phyloP scores from a whole-genome alignment of 2,329 filamentous ascomycete genomes.

The Coleophoma eucalyptorum region DNA sequence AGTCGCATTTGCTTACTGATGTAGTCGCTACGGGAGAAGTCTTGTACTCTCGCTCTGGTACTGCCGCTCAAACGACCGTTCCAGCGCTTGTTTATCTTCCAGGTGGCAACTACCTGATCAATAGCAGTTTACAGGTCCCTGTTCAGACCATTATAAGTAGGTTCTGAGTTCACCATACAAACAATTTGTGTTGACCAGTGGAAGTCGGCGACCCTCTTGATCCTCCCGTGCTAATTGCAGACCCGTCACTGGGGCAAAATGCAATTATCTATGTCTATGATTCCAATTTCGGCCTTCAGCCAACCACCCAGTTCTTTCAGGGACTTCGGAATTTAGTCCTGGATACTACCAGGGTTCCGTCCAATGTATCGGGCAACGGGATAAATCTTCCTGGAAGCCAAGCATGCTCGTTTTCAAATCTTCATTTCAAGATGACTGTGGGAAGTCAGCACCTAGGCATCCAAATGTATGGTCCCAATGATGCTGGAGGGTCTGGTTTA shows the following conservation, averaged over 20 bases:
- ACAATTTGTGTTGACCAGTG: background rate
- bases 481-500: background rate
- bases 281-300: background rate
- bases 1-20: background rate
- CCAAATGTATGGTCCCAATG: constrained; percentile 1
- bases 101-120: background rate
- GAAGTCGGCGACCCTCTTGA: background rate
- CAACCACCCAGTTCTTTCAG: constrained; percentile 1
- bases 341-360: background rate
- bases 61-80: background rate
- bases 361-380: background rate
- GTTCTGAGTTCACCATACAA: background rate
- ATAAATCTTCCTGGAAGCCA: constrained; percentile 1
- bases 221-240: background rate
- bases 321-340: background rate
- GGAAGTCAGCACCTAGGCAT: background rate
- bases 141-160: background rate
- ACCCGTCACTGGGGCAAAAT: background rate
- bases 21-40: background rate
- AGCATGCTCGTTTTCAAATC: background rate
- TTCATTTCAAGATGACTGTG: background rate
- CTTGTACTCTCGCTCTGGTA: background rate
- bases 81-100: constrained; percentile 1
- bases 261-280: constrained; percentile 1
- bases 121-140: background rate